phyloP scores from a whole-genome alignment of 1,284 basidiomycete species.

The Meripilus lineatus region DNA sequence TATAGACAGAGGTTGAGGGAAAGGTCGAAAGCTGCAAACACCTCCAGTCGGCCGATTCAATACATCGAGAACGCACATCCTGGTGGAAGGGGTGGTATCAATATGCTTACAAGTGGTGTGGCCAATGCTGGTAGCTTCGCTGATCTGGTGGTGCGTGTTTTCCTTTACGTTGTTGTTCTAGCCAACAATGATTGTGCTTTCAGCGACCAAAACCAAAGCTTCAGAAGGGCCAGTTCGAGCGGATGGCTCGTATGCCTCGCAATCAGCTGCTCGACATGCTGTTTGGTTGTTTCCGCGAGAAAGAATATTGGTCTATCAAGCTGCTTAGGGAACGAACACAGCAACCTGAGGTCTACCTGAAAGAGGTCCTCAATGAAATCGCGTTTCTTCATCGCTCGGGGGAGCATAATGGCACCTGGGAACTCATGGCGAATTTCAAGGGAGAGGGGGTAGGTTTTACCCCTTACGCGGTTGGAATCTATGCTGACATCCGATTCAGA shows the following conservation, averaged over 20 bases:
- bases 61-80: slow-evolving; percentile 52
- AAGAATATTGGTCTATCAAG: slow-evolving; percentile 82
- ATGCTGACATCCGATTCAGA: slow-evolving; percentile 26
- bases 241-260: slow-evolving; percentile 85
- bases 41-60: slow-evolving; percentile 52
- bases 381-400: slow-evolving; percentile 81
- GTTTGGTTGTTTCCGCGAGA: slow-evolving; percentile 76
- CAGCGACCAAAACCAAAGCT: slow-evolving; percentile 62
- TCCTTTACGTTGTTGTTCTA: slow-evolving; percentile 3
- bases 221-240: slow-evolving; percentile 72
- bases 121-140: slow-evolving; percentile 37
- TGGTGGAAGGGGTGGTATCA: slow-evolving; percentile 63
- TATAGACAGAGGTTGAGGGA: slow-evolving; percentile 65
- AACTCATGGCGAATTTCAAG: slow-evolving; percentile 63
- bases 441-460: slow-evolving; percentile 45
- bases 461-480: neutral
- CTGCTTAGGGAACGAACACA: slow-evolving; percentile 77
- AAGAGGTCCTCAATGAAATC: slow-evolving; percentile 81
- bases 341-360: slow-evolving; percentile 90
- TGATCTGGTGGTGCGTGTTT: slow-evolving; percentile 52
- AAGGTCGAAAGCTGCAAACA: slow-evolving; percentile 56
- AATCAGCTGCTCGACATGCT: slow-evolving; percentile 87
- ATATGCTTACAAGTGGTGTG: slow-evolving; percentile 45
- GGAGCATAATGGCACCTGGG: slow-evolving; percentile 67
- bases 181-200: neutral